phyloP scores from a whole-genome alignment of 257 asterid genomes.

The Solanum dulcamara region DNA sequence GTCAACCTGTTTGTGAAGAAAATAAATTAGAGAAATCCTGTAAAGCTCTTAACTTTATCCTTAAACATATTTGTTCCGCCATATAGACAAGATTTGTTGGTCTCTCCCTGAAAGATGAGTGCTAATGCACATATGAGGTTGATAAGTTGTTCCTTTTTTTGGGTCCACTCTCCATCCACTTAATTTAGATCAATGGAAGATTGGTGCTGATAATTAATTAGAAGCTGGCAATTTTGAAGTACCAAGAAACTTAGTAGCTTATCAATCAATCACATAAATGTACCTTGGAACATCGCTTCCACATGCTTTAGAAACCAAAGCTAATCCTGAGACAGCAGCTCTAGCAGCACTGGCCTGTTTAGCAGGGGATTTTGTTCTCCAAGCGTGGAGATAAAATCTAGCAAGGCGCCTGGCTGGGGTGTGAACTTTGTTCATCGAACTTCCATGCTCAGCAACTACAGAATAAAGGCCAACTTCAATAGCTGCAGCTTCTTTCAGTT shows the following conservation, averaged over 20 bases:
- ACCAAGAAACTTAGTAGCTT: neutral
- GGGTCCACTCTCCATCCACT: neutral
- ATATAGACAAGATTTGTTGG: neutral
- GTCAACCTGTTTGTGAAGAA: slow-evolving; percentile 46
- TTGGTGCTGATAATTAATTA: neutral
- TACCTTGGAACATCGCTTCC: slow-evolving; percentile 92
- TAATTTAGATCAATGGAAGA: neutral
- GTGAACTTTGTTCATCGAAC: slow-evolving; percentile 67
- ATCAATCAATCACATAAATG: neutral
- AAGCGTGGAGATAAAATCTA: slow-evolving; percentile 64
- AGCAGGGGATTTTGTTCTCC: slow-evolving; percentile 39
- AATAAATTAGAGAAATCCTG: neutral
- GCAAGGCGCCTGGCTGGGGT: slow-evolving; percentile 84
- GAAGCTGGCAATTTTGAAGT: neutral
- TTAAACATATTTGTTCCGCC: neutral
- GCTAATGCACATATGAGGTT: neutral
- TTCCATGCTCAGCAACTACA: slow-evolving; percentile 71
- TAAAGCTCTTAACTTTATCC: neutral
- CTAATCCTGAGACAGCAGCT: slow-evolving; percentile 72
- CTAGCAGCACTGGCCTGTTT: slow-evolving; percentile 77
- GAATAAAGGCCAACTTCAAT: slow-evolving; percentile 75
- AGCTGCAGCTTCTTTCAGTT: slow-evolving; percentile 70
- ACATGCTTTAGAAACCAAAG: slow-evolving; percentile 83
- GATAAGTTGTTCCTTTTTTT: neutral
- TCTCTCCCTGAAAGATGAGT: neutral